Base-by-base conservation (phyloP, 768 basidiomycete genomes). In the Russula griseocarnosa region DNA sequence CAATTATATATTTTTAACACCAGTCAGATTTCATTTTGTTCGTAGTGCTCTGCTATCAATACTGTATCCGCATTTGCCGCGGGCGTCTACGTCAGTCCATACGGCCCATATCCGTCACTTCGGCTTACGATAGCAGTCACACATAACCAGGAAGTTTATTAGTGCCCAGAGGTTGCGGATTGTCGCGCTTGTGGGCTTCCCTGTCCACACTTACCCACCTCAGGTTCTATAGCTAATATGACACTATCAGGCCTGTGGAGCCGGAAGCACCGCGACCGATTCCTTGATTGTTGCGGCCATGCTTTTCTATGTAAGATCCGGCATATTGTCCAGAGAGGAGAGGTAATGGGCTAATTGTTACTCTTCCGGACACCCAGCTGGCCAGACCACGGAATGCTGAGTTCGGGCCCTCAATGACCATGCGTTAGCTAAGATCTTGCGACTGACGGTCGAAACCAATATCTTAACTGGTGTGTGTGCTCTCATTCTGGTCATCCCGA, bases 401-500 rank as follows among this genome's bases (percentile, higher is more conserved):
- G 13, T 11, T 10, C 13, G 49, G 13, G 14, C 6, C 40, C 47
- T 53, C 14, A 11, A 34, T 24, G 20, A 59, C 3, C 34, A 55
- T 13, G 44, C 44, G 1, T 18, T 63, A 18, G 9, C 28, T 13
- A 60, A 6, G 32, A 20, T 64, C 26, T 28, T 60, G 16, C 26
- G 58, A 38, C 34, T 64, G 53, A 64, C 52, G 0, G 20, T 64
- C 38, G 63, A 64, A 47, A 60, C 58, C n/a, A 64, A 64, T 36
- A 3, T 47, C 8, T 16, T 58, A 51, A 63, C 62, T 3, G n/a
- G 62, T 58, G 26, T n/a, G 57, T 53, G 4, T 3, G 9, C 55
- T 51, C 34, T 26, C 38, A 16, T 32, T 54, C 51, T 28, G 7
- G 20, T 54, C 34, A 26, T 4, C 5, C 13, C 8, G 14, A 11